Evolutionary conservation across 2,329 filamentous ascomycete genomes (phyloP), one percentile per base, ranked within the genome.

Genomic region (Dactylellina drechsleri): DNA sequence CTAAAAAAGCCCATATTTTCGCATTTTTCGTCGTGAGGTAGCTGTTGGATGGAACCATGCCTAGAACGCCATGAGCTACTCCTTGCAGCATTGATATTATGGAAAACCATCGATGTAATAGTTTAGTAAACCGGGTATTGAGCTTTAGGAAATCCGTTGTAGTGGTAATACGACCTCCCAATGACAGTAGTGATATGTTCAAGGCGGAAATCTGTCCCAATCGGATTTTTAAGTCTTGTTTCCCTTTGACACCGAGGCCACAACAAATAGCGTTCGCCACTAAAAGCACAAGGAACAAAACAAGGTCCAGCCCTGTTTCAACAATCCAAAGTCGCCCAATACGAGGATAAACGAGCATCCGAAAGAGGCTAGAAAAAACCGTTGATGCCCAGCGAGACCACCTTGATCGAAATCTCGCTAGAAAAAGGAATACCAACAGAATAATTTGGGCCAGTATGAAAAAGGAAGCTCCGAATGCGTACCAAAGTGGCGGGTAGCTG

Each of bases 181-280:
- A 62, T 40, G 78, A 79, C 0, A 79, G 65, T 4, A 76, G 77
- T 28, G 77, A 59, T 16, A 78, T 20, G 40, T 79, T 79, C 10
- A 78, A 41, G 4, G 60, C 54, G 12, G 77, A 66, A 58, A 79
- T 61, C 10, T 70, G 49, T 4, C 76, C 68, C 15, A 61, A 57
- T 10, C 78, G 52, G 28, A 16, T 49, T 13, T 73, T 66, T 47
- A 77, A 26, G 16, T 78, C 53, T 23, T 57, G 23, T 12, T 15
- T 16, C 53, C 28, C 23, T 40, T 18, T 8, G 12, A 57, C 53
- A 8, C 15, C 28, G 7, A 41, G 13, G 13, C 6, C 36, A 41
- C 36, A 41, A 13, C 36, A 41, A 6, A 41, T 13, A 13, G 13
- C 7, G 13, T 41, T 41, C 36, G 36, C 36, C 13, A 13, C 6